Evolutionary conservation across 2,329 filamentous ascomycete genomes (phyloP), one percentile per base, ranked within the genome.

Genomic region (Metarhizium album): DNA sequence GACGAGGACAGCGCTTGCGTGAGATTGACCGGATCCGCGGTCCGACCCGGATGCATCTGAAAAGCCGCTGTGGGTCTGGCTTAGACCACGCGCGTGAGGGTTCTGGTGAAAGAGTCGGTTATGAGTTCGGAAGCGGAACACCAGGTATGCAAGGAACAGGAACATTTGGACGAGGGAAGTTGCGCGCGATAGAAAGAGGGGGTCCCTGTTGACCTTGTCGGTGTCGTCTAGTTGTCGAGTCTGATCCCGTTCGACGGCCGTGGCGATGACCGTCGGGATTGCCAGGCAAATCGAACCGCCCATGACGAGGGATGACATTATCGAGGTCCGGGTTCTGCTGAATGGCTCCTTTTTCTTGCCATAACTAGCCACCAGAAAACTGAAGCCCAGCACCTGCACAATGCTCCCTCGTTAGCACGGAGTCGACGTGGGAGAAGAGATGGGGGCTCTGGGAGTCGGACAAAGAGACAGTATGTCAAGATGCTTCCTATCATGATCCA

Each of bases 221-320:
- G 29, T 18, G 4, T 27, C 29, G 29, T 24, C 20, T 40, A 23
- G 22, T 11, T 20, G 42, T 14, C 20, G 42, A 33, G 11, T 8
- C 22, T 47, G 33, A 5, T 43, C 40, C 37, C 47, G 45, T 14
- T 51, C 38, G 18, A 45, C 49, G 4, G 49, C 53, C 20, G 52
- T 42, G 13, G 52, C 49, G 31, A 55, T 54, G 33, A 54, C 50
- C 4, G 54, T 55, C 4, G 54, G 54, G 23, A 55, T 54, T 18
- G 51, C 45, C 3, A 55, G 54, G 46, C 54, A 55, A 16, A 55
- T 54, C 5, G 54, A 54, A 1, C 49, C 53, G 29, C 53, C 51
- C 54, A 55, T 54, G 50, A 55, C 52, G 40, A 55, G 50, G 13
- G 54, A 54, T 4, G 54, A 54, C 54, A 55, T 55, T 45, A 55